A percentile compares a stretch with the other conserved stretches of the same genome.
These are phyloP conservation scores for Pythium chondricola DNA, from an alignment of 352 stramenopile genomes.

Conservation along the genomic window DNA sequence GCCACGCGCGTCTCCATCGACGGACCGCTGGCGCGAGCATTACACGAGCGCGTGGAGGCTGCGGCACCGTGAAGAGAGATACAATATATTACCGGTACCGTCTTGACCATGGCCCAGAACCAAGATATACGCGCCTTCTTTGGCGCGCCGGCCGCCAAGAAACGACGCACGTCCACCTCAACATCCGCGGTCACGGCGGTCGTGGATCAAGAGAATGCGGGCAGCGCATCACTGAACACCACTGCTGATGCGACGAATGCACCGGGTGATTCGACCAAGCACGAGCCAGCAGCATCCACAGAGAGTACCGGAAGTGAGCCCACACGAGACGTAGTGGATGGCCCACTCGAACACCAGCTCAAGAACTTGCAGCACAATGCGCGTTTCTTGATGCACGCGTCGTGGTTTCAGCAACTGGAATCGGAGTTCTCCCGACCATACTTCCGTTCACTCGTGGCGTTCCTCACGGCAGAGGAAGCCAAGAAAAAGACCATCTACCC, in stretches of 20 bases:
- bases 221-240: neutral
- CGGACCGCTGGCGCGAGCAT: no score
- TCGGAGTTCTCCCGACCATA: constrained; percentile 40
- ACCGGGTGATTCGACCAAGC: neutral
- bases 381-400: constrained; percentile 37
- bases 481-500: constrained; percentile 84
- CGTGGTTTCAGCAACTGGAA: constrained; percentile 53
- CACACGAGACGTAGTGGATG: constrained; percentile 2
- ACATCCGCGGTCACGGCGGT: neutral
- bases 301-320: neutral
- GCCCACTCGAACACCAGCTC: constrained; percentile 24
- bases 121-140: constrained; percentile 69
- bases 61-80: no score
- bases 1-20: no score
- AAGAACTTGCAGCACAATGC: constrained; percentile 29
- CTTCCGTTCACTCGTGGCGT: constrained; percentile 37
- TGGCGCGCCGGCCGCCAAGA: constrained; percentile 15
- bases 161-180: neutral
- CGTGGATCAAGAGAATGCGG: neutral
- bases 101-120: constrained; percentile 3
- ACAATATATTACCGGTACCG: no score
- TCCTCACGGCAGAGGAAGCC: constrained; percentile 44
- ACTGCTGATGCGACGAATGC: neutral
- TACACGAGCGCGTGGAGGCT: no score
- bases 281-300: neutral